Evolutionary conservation across 192 early-diverging fungal genomes (phyloP).

Genomic region (Geosiphon pyriformis): DNA sequence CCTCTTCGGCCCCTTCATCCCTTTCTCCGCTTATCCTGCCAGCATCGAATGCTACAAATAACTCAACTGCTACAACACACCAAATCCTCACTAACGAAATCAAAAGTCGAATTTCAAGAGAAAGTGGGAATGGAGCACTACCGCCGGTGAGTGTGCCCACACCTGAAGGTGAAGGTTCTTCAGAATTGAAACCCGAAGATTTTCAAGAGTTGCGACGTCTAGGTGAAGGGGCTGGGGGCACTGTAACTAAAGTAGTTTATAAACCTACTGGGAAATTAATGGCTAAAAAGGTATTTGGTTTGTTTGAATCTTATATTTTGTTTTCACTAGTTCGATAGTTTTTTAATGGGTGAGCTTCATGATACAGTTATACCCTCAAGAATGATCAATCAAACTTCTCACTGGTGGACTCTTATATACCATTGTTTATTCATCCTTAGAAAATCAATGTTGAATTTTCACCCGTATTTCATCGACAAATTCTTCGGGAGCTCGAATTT

Average conservation of each 20-base stretch:
- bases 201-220: slow-evolving; percentile 44
- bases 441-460: slow-evolving; percentile 61
- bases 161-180: slow-evolving; percentile 6
- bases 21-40: slow-evolving; percentile 23
- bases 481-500: slow-evolving; percentile 87
- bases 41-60: neutral
- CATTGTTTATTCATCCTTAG: slow-evolving; percentile 25
- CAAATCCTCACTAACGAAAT: neutral
- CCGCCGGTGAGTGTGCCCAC: neutral
- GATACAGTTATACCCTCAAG: no score
- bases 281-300: slow-evolving; percentile 82
- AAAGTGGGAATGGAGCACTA: neutral
- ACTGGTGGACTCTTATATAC: no score
- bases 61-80: neutral
- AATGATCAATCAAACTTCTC: no score
- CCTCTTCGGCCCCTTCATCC: slow-evolving; percentile 20
- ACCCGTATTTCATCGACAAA: slow-evolving; percentile 71
- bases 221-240: slow-evolving; percentile 88
- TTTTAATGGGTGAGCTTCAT: no score
- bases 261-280: slow-evolving; percentile 69
- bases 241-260: slow-evolving; percentile 84
- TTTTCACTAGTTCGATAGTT: no score
- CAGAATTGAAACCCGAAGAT: slow-evolving; percentile 1
- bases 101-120: neutral
- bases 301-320: no score